phyloP scores from a whole-genome alignment of 2,329 filamentous ascomycete species.

The Penicillium sp. region DNA sequence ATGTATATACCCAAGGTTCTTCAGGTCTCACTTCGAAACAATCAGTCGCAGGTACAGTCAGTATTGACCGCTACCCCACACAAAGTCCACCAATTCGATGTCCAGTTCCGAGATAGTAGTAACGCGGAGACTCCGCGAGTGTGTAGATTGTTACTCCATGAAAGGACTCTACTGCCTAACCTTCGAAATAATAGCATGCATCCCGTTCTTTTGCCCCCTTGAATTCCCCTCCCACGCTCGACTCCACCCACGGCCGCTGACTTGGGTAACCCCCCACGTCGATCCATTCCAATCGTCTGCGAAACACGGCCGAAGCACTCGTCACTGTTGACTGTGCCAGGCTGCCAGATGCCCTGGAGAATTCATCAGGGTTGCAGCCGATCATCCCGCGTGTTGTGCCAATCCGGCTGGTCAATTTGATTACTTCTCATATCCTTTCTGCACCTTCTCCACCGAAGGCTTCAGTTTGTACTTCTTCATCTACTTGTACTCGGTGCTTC shows the following conservation, averaged over 20 bases:
- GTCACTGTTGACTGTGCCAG: background rate
- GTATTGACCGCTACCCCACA: too few species aligned
- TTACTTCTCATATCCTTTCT: background rate
- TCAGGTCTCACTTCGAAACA: too few species aligned
- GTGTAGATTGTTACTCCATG: too few species aligned
- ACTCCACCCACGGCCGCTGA: background rate
- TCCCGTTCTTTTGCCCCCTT: background rate
- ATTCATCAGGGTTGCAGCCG: background rate
- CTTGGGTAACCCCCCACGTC: conserved; percentile 6
- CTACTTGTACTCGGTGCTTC: background rate
- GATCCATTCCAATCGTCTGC: conserved; percentile 17
- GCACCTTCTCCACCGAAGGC: background rate
- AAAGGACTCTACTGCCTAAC: too few species aligned
- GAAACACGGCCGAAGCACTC: conserved; percentile 2
- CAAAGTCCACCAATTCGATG: too few species aligned
- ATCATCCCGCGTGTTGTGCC: conserved; percentile 6
- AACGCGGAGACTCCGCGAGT: too few species aligned
- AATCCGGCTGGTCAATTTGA: background rate
- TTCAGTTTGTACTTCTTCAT: background rate
- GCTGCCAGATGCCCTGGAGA: background rate
- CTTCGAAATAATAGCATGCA: background rate
- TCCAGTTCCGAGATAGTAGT: too few species aligned
- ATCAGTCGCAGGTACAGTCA: too few species aligned
- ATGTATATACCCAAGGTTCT: too few species aligned
- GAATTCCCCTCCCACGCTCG: background rate